Evolutionary conservation across 2,329 filamentous ascomycete species (phyloP), one percentile per base, ranked within the genome.

Genomic region (Pseudocercospora cruenta): DNA sequence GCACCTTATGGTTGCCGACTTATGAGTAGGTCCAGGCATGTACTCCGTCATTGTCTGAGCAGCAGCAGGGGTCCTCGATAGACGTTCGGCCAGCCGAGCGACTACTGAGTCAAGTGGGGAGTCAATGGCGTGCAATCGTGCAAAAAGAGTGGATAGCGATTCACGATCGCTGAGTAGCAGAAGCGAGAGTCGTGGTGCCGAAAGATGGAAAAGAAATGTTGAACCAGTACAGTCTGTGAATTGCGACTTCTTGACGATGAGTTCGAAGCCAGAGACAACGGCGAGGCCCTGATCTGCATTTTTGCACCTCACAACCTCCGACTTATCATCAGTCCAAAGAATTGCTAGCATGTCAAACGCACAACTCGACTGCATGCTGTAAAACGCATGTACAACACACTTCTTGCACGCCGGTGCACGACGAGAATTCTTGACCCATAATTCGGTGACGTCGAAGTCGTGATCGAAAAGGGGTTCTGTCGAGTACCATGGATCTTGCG

Each of bases 71-170:
- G 21, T 54, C 51, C 28, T 24, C 51, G 51, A 54, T 54, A 49
- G 45, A 49, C 45, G 19, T 31, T 36, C 51, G 22, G 51, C 51
- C 51, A 31, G 51, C 51, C 49, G 49, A 31, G 24, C 24, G 24
- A n/a, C 51, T 51, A 51, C 47, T 55, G 39, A 55, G 51, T 55
- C 51, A 55, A 26, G 51, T n/a, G 22, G 51, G 39, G 51, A 28
- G 16, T 26, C 51, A 31, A 55, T 55, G 51, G 51, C 22, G 16
- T n/a, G 8, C 16, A 31, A 24, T 21, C 5, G 24, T 51, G 47
- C 5, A 51, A 31, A 54, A 55, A 31, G 51, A 55, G 51, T 55
- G 51, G 51, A 55, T 9, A 33, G 26, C 51, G 51, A 55, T 9
- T 55, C 51, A 54, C 22, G 22, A 31, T 33, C 26, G 22, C 26